A percentile compares a stretch with the other conserved stretches of the same genome.
Conservation (phyloP, 768 basidiomycete genomes). For the Rhodotorula graminis region DNA sequence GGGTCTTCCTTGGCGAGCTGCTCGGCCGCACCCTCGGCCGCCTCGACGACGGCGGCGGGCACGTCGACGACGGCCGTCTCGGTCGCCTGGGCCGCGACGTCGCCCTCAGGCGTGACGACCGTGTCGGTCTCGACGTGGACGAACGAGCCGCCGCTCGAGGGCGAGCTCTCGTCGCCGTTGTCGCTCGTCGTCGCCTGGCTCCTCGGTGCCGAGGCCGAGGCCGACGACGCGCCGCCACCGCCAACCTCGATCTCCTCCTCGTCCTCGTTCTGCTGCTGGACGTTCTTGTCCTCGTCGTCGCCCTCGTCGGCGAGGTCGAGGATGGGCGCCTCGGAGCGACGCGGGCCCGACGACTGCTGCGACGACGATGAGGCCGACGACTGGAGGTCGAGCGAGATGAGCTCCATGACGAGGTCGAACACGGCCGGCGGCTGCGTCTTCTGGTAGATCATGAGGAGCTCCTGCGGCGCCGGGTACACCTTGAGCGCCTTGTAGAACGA, state of each 20-base stretch:
- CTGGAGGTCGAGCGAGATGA: slow-evolving; percentile 66
- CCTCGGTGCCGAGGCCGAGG: neutral
- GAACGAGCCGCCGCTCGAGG: slow-evolving; percentile 18
- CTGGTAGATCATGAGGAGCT: slow-evolving; percentile 91
- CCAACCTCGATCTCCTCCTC: slow-evolving; percentile 5
- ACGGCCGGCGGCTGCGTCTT: slow-evolving; percentile 70
- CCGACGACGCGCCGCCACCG: neutral
- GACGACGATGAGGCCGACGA: neutral
- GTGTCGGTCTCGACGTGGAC: slow-evolving; percentile 30
- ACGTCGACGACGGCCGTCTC: neutral
- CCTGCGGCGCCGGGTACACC: slow-evolving; percentile 90
- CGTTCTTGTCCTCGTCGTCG: slow-evolving; percentile 11
- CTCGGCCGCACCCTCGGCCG: neutral
- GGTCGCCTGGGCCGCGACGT: slow-evolving; percentile 12
- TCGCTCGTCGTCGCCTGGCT: neutral
- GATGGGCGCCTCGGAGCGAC: neutral
- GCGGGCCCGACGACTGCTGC: neutral
- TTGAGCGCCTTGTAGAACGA: slow-evolving; percentile 88
- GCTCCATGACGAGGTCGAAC: slow-evolving; percentile 76
- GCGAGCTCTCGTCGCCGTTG: slow-evolving; percentile 6
- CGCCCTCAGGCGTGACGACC: slow-evolving; percentile 4
- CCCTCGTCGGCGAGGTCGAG: slow-evolving; percentile 2
- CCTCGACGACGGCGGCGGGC: neutral
- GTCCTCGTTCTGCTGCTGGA: slow-evolving; percentile 3
- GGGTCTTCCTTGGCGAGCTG: slow-evolving; percentile 8